phyloP scores from a whole-genome alignment of 129 eudicot genomes.

The Chrysanthemum seticuspe region DNA sequence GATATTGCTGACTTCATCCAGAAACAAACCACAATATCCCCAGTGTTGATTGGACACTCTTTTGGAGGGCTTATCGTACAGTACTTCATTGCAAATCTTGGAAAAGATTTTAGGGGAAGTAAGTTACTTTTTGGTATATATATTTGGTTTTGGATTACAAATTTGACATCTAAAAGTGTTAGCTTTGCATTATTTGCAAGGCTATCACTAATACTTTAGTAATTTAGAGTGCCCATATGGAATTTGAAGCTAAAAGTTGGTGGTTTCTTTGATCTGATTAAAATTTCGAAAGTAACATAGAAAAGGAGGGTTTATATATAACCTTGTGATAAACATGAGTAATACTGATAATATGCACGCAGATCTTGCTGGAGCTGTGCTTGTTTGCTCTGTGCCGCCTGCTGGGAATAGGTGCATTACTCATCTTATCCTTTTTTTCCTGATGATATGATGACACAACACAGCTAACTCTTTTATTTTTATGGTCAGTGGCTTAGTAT shows the following conservation, averaged over 20 bases:
- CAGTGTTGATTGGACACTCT: constrained; percentile 85
- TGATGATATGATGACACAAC: neutral
- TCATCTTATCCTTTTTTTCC: constrained; percentile 8
- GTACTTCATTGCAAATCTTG: constrained; percentile 55
- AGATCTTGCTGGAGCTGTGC: constrained; percentile 75
- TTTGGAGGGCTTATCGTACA: constrained; percentile 96
- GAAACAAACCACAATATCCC: constrained; percentile 48
- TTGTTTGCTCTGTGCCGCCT: constrained; percentile 93
- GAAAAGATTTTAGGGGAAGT: constrained; percentile 24
- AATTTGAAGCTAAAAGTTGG: neutral
- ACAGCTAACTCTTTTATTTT: constrained; percentile 26
- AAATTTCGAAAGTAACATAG: neutral
- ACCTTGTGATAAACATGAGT: constrained; percentile 20
- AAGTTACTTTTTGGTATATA: neutral
- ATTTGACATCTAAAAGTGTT: neutral
- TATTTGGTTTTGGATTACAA: neutral
- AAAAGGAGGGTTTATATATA: neutral
- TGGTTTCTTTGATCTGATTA: neutral
- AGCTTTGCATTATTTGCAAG: constrained; percentile 2
- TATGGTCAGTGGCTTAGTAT: constrained; percentile 70
- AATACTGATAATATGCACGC: constrained; percentile 28
- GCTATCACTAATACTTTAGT: neutral
- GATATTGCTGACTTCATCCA: constrained; percentile 73
- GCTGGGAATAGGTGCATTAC: constrained; percentile 71
- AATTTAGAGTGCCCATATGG: neutral